Evolutionary conservation across 257 asterid species (phyloP).

Genomic region (Lycium ferocissimum): DNA sequence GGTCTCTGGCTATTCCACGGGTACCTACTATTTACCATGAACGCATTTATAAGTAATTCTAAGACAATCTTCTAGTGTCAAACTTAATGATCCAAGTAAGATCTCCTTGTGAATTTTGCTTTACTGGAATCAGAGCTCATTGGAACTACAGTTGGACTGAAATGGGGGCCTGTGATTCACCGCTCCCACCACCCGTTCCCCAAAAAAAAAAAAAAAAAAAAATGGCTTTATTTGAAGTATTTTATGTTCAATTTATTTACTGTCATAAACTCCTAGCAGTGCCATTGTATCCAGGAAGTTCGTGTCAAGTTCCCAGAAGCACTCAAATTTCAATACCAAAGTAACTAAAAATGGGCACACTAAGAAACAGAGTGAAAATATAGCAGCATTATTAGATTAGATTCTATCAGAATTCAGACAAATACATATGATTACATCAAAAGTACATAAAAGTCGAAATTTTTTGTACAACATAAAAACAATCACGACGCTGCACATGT

Average conservation of each 20-base stretch:
- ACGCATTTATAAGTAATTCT: no score
- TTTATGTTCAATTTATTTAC: not conserved
- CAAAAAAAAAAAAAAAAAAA: no score
- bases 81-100: not conserved
- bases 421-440: not conserved
- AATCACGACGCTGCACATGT: conserved; percentile 21
- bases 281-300: not conserved
- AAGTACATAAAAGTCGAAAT: not conserved
- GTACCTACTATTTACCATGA: no score
- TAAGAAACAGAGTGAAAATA: not conserved
- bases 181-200: not conserved
- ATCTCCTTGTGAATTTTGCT: not conserved
- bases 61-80: not conserved
- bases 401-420: not conserved
- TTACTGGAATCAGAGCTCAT: not conserved
- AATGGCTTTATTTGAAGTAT: no score
- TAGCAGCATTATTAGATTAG: conserved; percentile 15
- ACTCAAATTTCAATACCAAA: not conserved
- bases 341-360: not conserved
- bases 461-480: conserved; percentile 33
- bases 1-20: not conserved
- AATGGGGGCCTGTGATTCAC: not conserved
- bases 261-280: not conserved
- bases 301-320: not conserved
- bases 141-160: not conserved